Evolutionary conservation across 2,329 filamentous ascomycete species (phyloP).

Genomic region (Thelonectria blattea): DNA sequence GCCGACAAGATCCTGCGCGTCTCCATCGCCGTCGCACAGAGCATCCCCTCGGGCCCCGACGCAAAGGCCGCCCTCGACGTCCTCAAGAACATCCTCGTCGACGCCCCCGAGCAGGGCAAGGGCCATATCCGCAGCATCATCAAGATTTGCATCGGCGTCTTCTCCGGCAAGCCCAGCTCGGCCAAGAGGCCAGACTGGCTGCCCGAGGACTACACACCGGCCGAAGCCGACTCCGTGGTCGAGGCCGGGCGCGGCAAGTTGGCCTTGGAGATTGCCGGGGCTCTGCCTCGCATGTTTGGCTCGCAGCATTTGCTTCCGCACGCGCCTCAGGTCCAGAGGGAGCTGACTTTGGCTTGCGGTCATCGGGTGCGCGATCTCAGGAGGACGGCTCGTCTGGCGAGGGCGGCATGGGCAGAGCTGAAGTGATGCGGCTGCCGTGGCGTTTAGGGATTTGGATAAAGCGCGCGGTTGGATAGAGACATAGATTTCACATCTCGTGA

Average conservation of each 20-base stretch:
- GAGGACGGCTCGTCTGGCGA: constrained; percentile 54
- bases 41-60: constrained; percentile 50
- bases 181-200: constrained; percentile 40
- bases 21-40: constrained; percentile 54
- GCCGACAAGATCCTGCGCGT: constrained; percentile 54
- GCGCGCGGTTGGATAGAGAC: constrained; percentile 9
- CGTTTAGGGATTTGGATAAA: constrained; percentile 17
- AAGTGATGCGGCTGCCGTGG: constrained; percentile 31
- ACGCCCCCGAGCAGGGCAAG: constrained; percentile 53
- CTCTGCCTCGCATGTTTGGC: constrained; percentile 57
- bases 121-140: constrained; percentile 58
- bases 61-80: constrained; percentile 56
- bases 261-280: constrained; percentile 54
- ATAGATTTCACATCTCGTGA: constrained; percentile 16
- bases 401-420: constrained; percentile 55
- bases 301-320: constrained; percentile 52
- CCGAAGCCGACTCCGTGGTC: constrained; percentile 26
- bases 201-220: constrained; percentile 34
- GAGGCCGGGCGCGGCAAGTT: constrained; percentile 51
- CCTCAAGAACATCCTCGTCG: constrained; percentile 54
- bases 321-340: constrained; percentile 51
- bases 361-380: constrained; percentile 60
- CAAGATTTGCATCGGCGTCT: constrained; percentile 50
- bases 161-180: constrained; percentile 40
- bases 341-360: constrained; percentile 58